These are phyloP conservation scores for Malassezia obtusa DNA, from an alignment of 1,284 basidiomycete species.

Conservation along the genomic window DNA sequence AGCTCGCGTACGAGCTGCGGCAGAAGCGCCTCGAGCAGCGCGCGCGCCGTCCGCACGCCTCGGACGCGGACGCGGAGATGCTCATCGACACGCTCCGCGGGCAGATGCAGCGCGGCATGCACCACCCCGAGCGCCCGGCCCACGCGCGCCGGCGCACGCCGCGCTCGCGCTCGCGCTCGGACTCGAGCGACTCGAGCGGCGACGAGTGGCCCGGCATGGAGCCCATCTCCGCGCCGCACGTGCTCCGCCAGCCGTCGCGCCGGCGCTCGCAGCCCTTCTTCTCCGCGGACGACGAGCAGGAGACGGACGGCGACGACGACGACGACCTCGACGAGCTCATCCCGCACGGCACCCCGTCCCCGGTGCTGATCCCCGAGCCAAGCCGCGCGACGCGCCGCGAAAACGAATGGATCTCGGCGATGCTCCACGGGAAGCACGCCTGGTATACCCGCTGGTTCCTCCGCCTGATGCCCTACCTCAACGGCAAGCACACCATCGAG, in stretches of 20 bases:
- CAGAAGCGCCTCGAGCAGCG: conserved; percentile 1
- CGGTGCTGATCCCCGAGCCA: conserved; percentile 66
- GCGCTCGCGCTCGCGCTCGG: background rate
- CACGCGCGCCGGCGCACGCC: background rate
- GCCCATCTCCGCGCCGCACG: background rate
- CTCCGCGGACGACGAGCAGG: conserved; percentile 18
- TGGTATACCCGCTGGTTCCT: conserved; percentile 14
- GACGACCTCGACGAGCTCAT: conserved; percentile 15
- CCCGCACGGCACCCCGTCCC: conserved; percentile 40
- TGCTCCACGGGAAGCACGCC: conserved; percentile 65
- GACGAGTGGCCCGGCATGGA: conserved; percentile 11
- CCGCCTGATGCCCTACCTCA: conserved; percentile 37
- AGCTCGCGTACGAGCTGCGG: conserved; percentile 38
- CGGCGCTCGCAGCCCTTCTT: conserved; percentile 15
- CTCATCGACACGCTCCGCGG: conserved; percentile 6
- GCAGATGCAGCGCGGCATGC: background rate
- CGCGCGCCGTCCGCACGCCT: background rate
- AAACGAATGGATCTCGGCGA: conserved; percentile 67
- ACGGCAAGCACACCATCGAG: conserved; percentile 44
- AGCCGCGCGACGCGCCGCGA: conserved; percentile 65
- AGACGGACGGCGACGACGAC: conserved; percentile 25
- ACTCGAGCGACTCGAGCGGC: background rate
- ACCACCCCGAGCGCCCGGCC: conserved; percentile 5
- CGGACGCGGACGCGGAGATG: conserved; percentile 5
- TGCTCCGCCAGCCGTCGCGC: background rate